Conservation (phyloP, 495 filamentous ascomycete genomes). For the Aspergillus funiculosus region DNA sequence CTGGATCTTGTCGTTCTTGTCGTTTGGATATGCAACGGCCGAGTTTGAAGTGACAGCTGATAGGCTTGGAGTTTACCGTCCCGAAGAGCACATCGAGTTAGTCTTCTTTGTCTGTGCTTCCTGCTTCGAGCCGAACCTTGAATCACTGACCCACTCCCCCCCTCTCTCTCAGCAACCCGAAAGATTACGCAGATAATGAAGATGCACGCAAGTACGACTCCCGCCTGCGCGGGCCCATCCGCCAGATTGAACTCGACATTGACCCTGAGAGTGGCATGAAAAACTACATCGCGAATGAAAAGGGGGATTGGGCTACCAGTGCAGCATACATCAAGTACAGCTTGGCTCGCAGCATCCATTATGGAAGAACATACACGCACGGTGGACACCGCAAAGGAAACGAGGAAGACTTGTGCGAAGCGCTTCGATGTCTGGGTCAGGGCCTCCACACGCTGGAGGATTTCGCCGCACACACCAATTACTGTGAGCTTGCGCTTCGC, state of each 20-base stretch:
- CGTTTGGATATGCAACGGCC: conserved; percentile 91
- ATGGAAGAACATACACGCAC: conserved; percentile 75
- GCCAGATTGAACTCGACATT: conserved; percentile 69
- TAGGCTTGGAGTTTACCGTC: conserved; percentile 83
- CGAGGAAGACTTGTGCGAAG: conserved; percentile 85
- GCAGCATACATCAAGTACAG: conserved; percentile 85
- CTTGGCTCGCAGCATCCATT: conserved; percentile 80
- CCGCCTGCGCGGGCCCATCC: conserved; percentile 74
- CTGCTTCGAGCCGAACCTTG: neutral
- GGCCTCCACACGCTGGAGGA: conserved; percentile 91
- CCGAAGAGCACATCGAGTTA: conserved; percentile 86
- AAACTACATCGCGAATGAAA: conserved; percentile 95
- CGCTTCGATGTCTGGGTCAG: conserved; percentile 82
- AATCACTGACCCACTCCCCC: neutral
- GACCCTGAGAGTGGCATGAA: conserved; percentile 91
- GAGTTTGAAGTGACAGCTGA: conserved; percentile 97
- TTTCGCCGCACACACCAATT: conserved; percentile 93
- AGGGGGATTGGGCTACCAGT: conserved; percentile 78
- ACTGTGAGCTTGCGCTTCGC: conserved; percentile 78
- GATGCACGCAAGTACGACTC: conserved; percentile 81
- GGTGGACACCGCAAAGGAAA: conserved; percentile 59
- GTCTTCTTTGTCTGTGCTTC: conserved; percentile 12
- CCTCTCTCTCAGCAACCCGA: conserved; percentile 56
- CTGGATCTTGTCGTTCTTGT: conserved; percentile 88
- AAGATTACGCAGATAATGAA: conserved; percentile 81